Evolutionary conservation across 192 early-diverging fungal genomes (phyloP).

Genomic region (Entophlyctis luteolus): DNA sequence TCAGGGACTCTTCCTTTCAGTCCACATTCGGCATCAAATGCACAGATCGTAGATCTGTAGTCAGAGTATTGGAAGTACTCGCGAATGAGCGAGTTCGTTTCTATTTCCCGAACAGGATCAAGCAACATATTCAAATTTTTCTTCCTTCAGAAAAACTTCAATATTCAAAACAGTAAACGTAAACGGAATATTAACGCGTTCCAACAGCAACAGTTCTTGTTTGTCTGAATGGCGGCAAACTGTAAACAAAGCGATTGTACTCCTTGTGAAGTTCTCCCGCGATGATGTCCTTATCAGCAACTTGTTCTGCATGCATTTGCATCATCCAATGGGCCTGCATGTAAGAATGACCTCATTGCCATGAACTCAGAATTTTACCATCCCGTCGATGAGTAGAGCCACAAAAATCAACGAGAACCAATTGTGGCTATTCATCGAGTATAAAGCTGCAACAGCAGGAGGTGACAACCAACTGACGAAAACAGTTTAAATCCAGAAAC

Average conservation of each 20-base stretch:
- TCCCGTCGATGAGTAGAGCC: conserved; percentile 2
- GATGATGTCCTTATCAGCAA: conserved; percentile 14
- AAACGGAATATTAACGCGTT: neutral
- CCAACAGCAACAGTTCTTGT: neutral
- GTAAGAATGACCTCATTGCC: neutral
- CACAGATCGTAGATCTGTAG: conserved; percentile 20
- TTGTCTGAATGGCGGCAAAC: conserved; percentile 21
- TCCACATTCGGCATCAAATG: conserved; percentile 36
- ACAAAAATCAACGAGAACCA: conserved; percentile 7
- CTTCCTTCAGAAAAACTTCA: neutral
- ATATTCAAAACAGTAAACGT: too few relatives aligned
- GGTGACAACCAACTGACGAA: conserved; percentile 13
- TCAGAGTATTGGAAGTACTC: conserved; percentile 41
- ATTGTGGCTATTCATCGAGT: conserved; percentile 12
- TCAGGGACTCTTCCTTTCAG: conserved; percentile 26
- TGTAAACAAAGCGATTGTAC: conserved; percentile 28
- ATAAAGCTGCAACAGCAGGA: neutral
- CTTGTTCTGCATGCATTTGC: neutral
- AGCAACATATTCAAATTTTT: conserved; percentile 23
- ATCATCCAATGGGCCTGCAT: neutral
- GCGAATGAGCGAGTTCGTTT: conserved; percentile 27
- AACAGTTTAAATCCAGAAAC: neutral
- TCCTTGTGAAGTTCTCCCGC: conserved; percentile 7
- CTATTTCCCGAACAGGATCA: conserved; percentile 28
- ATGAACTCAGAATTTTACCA: neutral